Evolutionary conservation across 1,139 yeast species (phyloP).

Genomic region (Zygoascus meyerae): DNA sequence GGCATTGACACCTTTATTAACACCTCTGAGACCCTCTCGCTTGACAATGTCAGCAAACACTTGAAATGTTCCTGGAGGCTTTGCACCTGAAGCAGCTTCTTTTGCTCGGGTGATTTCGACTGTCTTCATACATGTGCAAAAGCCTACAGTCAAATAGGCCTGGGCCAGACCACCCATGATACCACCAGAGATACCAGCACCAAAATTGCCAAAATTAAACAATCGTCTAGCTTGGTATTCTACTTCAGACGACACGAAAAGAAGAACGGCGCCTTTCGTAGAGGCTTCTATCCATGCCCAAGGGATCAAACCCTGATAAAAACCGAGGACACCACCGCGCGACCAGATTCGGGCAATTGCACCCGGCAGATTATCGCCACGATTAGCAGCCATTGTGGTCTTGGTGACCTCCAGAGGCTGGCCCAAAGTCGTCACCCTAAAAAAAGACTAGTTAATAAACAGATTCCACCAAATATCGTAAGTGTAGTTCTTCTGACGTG

Average conservation of each 20-base stretch:
- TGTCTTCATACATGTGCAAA: slow-evolving; percentile 97
- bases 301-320: slow-evolving; percentile 95
- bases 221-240: slow-evolving; percentile 63
- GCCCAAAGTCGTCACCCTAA: slow-evolving; percentile 76
- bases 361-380: slow-evolving; percentile 59
- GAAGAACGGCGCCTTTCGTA: slow-evolving; percentile 94
- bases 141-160: slow-evolving; percentile 94
- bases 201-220: slow-evolving; percentile 64
- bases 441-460: neutral
- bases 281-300: slow-evolving; percentile 99
- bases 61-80: slow-evolving; percentile 71
- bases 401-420: slow-evolving; percentile 91
- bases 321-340: slow-evolving; percentile 87
- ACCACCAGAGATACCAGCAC: slow-evolving; percentile 93
- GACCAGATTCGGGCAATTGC: slow-evolving; percentile 79
- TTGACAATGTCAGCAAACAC: slow-evolving; percentile 80
- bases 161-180: slow-evolving; percentile 93
- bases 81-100: slow-evolving; percentile 64
- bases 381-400: slow-evolving; percentile 97
- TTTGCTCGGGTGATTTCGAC: slow-evolving; percentile 92
- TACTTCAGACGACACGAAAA: slow-evolving; percentile 88
- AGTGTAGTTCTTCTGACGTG: neutral
- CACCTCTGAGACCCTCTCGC: slow-evolving; percentile 87
- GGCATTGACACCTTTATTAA: slow-evolving; percentile 98
- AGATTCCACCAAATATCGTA: neutral